Percentiles rank a stretch among this genome's conserved stretches.
Evolutionary conservation across 1,284 basidiomycete genomes (phyloP).

Genomic region (Ustilago bromivora): DNA sequence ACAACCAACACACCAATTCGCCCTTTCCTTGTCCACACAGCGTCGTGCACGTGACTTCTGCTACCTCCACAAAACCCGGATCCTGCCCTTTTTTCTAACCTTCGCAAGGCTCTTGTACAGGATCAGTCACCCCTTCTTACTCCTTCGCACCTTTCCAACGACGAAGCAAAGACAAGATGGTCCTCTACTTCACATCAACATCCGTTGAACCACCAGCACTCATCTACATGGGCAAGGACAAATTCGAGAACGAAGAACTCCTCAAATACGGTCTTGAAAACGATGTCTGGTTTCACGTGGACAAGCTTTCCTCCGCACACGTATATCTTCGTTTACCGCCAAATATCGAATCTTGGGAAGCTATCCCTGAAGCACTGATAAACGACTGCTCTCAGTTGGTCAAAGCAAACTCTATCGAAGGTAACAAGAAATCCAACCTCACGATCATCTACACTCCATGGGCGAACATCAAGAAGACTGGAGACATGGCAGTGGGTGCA

Average conservation of each 20-base stretch:
- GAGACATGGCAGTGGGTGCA: constrained; percentile 80
- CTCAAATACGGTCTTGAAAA: constrained; percentile 79
- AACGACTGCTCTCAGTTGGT: constrained; percentile 92
- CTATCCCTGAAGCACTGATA: constrained; percentile 82
- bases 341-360: constrained; percentile 82
- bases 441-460: constrained; percentile 91
- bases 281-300: constrained; percentile 76
- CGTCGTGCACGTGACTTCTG: constrained; percentile 27
- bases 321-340: constrained; percentile 85
- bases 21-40: background rate
- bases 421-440: constrained; percentile 94
- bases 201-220: constrained; percentile 77
- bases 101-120: background rate
- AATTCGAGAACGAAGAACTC: constrained; percentile 82
- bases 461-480: constrained; percentile 65
- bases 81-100: constrained; percentile 8
- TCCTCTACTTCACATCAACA: constrained; percentile 74
- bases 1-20: constrained; percentile 11
- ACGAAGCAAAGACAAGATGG: constrained; percentile 72
- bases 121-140: background rate
- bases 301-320: constrained; percentile 71
- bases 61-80: constrained; percentile 28
- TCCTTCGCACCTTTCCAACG: background rate
- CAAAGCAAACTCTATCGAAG: constrained; percentile 97
- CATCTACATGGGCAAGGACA: constrained; percentile 96